Base-by-base conservation (phyloP, 768 basidiomycete species). In the Tephrocybe sp. region DNA sequence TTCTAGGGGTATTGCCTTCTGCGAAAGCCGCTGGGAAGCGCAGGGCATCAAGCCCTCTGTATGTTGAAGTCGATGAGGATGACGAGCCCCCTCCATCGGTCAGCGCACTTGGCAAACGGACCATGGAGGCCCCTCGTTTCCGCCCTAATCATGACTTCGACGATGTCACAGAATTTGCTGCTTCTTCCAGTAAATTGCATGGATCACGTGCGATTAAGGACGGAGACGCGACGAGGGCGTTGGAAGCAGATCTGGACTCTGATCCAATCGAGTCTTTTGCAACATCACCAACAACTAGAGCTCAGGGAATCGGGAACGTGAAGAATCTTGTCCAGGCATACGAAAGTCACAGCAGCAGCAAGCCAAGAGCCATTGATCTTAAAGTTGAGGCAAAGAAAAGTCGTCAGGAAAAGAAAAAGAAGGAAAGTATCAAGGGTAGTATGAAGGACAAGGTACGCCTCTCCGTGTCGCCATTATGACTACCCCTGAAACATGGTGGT, bases 371-470 rank as follows among this genome's bases (percentile, higher is more conserved):
- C 32, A 1, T 57, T 23, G 58, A 61, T 32, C 43, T 61, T 11
- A 48, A 53, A 45, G 20, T 43, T 17, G 9, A 21, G 14, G 0
- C 8, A 3, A 39, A 38, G 7, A 24, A 17, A 10, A 25, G 14
- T 4, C 6, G 3, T 21, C 8, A 36, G 34, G 34, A 36, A 36
- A n/a, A 36, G 34, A 36, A 36, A 36, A 10, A n/a, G 34, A 36
- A 10, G 11, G 15, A 36, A 15, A 17, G 24, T 1, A 44, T 61
- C 0, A 60, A 58, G 33, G 42, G 28, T 5, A 40, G 37, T 6
- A 62, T 62, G 62, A 62, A 57, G 39, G 23, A 14, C 9, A 62
- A 58, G 53, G 59, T 60, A 45, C 14, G 51, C 28, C 21, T 40
- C 7, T 39, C 12, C 18, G 8, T 39, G 20, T 39, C n/a, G 18